Evolutionary conservation across 2,329 filamentous ascomycete genomes (phyloP), one percentile per base, ranked within the genome.

Genomic region (Penicillium sp.): DNA sequence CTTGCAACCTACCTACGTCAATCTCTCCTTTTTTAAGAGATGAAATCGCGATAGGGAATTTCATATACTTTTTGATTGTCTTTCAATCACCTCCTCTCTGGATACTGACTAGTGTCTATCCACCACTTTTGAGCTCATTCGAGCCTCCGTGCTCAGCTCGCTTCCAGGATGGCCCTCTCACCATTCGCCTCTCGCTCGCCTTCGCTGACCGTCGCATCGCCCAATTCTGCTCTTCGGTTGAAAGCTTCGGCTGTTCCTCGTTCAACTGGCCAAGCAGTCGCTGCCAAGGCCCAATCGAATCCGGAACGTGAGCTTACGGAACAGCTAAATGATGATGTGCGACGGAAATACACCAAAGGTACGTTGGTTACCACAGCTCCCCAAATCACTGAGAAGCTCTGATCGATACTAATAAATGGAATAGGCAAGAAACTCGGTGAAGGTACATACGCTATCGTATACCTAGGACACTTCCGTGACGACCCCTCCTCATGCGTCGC

Each of bases 361-460:
- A 75, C 35, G 75, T 65, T 35, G 45, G 53, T 33, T 2, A 42
- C 15, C 15, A 30, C 49, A n/a, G 13, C 30, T 37, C 28, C 51
- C 8, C 13, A 13, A 30, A 13, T n/a, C 12, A 24, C 15, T 15
- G 3, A 4, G 5, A 24, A 17, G 13, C 3, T 30, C 12, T 19
- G 0, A 3, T 13, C 4, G 24, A 44, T 17, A 33, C 38, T 47
- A n/a, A 57, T 30, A 30, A 28, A 38, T 57, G 58, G 22, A 62
- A 12, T 68, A 92, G 91, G 92, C 73, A 93, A 91, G 76, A 95
- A 95, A 75, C 87, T 99, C 63, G 95, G 95, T 77, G 92, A 96
- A 79, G 95, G 95, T 82, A 98, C 95, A 66, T 99, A 99, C 77
- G 95, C 95, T 75, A 89, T 96, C 72, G 95, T 99, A 73, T 97